Percentiles rank a stretch among this genome's conserved stretches.
Evolutionary conservation across 106 monocot species (phyloP).

Genomic region (Dioscorea alata): DNA sequence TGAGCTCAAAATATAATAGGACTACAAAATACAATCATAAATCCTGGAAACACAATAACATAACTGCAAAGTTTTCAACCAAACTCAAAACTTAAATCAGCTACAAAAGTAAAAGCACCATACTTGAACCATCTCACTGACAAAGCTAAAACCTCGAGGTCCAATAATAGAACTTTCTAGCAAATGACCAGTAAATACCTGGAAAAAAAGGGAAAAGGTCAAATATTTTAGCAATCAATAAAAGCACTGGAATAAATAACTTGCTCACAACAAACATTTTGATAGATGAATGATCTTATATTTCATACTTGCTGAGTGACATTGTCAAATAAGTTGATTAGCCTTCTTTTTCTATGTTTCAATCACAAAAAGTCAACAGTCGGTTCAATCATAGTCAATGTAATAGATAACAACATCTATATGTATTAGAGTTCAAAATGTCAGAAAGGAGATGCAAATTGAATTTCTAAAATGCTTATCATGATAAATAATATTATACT

Average conservation of each 20-base stretch:
- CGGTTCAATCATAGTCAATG: too few relatives aligned
- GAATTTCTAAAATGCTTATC: not conserved
- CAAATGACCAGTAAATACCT: constrained; percentile 90
- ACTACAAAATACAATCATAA: too few relatives aligned
- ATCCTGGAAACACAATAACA: too few relatives aligned
- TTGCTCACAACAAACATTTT: not conserved
- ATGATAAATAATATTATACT: not conserved
- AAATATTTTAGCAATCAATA: not conserved
- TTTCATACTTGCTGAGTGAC: too few relatives aligned
- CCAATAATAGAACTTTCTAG: constrained; percentile 86
- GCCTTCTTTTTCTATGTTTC: not conserved
- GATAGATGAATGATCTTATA: not conserved
- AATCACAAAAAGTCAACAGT: not conserved
- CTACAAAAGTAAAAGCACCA: constrained; percentile 16
- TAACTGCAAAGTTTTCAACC: too few relatives aligned
- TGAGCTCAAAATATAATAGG: too few relatives aligned
- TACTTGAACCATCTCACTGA: constrained; percentile 99
- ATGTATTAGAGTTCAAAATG: too few relatives aligned
- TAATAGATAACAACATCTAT: too few relatives aligned
- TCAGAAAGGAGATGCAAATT: not conserved
- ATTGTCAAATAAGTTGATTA: not conserved
- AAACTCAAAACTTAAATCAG: too few relatives aligned
- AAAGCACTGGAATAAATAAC: not conserved
- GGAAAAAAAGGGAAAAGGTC: constrained; percentile 5
- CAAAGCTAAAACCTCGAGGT: constrained; percentile 82